phyloP scores from a whole-genome alignment of 148 eudicot genomes.

The Rhododendron griersonianum region DNA sequence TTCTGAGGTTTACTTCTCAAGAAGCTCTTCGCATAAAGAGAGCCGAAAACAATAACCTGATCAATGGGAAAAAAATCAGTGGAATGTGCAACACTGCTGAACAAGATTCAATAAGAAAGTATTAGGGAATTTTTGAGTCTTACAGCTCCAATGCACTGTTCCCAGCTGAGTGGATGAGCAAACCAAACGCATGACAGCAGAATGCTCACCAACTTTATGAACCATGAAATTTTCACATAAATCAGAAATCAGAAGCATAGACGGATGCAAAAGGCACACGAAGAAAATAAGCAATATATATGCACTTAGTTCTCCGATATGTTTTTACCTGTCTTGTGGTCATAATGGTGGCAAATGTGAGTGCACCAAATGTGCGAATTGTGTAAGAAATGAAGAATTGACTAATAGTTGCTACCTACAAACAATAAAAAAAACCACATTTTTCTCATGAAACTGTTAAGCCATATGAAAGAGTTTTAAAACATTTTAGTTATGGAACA shows the following conservation, averaged over 20 bases:
- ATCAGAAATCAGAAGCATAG: neutral
- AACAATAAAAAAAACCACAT: neutral
- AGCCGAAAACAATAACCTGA: constrained; percentile 74
- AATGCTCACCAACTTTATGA: constrained; percentile 75
- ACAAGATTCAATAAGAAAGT: neutral
- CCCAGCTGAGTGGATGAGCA: constrained; percentile 81
- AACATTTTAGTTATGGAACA: neutral
- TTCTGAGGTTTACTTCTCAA: constrained; percentile 37
- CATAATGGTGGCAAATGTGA: constrained; percentile 94
- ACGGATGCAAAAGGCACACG: neutral
- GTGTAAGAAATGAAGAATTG: constrained; percentile 98
- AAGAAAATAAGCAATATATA: neutral
- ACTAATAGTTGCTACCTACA: constrained; percentile 93
- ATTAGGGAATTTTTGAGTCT: constrained; percentile 23
- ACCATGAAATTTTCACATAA: neutral
- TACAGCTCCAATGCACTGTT: constrained; percentile 84
- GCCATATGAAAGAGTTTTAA: neutral
- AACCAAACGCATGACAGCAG: constrained; percentile 92
- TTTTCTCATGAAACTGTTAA: neutral
- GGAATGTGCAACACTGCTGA: neutral
- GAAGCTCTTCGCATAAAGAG: constrained; percentile 69
- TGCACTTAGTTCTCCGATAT: neutral
- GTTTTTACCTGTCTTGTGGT: constrained; percentile 87
- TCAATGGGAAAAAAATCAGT: constrained; percentile 8
- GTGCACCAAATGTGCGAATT: constrained; percentile 92